A percentile compares a stretch with the other conserved stretches of the same genome.
These are phyloP conservation scores for Arabidopsis hybrid DNA, from an alignment of 441 rosid genomes.

Conservation along the genomic window DNA sequence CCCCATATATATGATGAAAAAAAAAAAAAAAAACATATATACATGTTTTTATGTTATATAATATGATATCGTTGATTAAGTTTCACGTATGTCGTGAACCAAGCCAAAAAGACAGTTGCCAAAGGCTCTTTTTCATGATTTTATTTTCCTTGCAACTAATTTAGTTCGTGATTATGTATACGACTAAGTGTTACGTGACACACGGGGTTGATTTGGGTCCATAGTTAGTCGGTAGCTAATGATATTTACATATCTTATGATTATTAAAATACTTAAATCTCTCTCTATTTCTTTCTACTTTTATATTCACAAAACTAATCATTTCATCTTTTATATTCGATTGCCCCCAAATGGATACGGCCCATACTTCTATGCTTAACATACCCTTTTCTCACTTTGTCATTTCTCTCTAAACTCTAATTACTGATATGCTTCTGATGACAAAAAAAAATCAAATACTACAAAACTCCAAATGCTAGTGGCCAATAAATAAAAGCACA, in stretches of 20 bases:
- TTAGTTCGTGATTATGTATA: conserved; percentile 28
- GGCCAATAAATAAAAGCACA: conserved; percentile 36
- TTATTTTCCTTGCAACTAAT: conserved; percentile 30
- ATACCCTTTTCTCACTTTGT: conserved; percentile 8
- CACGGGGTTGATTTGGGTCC: background rate
- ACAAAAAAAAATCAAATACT: background rate
- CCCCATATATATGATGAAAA: too few species aligned
- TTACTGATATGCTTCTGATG: conserved; percentile 25
- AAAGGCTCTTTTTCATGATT: conserved; percentile 22
- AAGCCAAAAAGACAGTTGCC: conserved; percentile 38
- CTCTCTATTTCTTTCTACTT: background rate
- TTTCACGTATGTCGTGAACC: conserved; percentile 32
- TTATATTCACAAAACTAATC: conserved; percentile 8
- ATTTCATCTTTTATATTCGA: conserved; percentile 24
- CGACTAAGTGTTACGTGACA: conserved; percentile 25
- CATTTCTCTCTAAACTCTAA: conserved; percentile 21
- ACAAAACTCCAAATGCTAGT: conserved; percentile 32
- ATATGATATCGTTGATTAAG: conserved; percentile 13
- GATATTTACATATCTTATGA: background rate
- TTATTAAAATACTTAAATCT: background rate
- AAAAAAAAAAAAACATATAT: background rate
- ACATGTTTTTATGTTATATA: background rate
- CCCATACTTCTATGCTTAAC: conserved; percentile 30
- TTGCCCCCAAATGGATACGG: conserved; percentile 31
- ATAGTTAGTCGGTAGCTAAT: conserved; percentile 31